Evolutionary conservation across 352 stramenopile genomes (phyloP).

Genomic region (Stephanocyclus meneghinianus): DNA sequence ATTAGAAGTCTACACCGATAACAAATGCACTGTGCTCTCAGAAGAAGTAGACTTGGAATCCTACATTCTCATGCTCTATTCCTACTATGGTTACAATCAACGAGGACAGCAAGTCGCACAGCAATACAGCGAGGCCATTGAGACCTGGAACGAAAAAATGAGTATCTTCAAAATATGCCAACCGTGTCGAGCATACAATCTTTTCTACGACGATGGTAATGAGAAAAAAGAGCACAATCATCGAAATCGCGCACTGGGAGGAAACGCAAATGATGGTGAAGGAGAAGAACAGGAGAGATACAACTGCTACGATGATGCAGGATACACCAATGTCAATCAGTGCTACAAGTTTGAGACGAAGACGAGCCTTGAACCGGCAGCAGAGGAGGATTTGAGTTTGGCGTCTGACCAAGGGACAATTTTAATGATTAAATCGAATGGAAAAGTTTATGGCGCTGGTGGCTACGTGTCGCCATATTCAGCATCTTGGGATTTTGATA

Average conservation of each 20-base stretch:
- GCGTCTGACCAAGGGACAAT: conserved; percentile 1
- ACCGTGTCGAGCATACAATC: conserved; percentile 17
- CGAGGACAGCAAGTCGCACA: background rate
- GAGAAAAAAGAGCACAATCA: conserved; percentile 32
- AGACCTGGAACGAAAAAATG: conserved; percentile 24
- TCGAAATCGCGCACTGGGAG: background rate
- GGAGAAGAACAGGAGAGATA: conserved; percentile 19
- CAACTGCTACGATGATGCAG: conserved; percentile 21
- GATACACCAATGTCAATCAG: conserved; percentile 18
- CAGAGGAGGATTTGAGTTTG: conserved; percentile 3
- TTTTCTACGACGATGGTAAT: conserved; percentile 26
- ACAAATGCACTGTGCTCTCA: conserved; percentile 8
- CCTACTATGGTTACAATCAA: conserved; percentile 5
- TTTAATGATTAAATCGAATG: conserved; percentile 8
- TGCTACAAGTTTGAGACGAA: conserved; percentile 19
- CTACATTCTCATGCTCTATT: conserved; percentile 5
- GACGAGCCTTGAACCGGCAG: background rate
- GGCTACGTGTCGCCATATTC: conserved; percentile 1
- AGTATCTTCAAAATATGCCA: conserved; percentile 21
- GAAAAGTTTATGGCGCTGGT: background rate
- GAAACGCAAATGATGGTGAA: conserved; percentile 12
- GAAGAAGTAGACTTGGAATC: conserved; percentile 9
- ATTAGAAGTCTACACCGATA: conserved; percentile 14
- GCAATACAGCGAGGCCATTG: background rate
- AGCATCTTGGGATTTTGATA: background rate